Base-by-base conservation (phyloP, 2,329 filamentous ascomycete genomes). In the Trichophyton schoenleinii region DNA sequence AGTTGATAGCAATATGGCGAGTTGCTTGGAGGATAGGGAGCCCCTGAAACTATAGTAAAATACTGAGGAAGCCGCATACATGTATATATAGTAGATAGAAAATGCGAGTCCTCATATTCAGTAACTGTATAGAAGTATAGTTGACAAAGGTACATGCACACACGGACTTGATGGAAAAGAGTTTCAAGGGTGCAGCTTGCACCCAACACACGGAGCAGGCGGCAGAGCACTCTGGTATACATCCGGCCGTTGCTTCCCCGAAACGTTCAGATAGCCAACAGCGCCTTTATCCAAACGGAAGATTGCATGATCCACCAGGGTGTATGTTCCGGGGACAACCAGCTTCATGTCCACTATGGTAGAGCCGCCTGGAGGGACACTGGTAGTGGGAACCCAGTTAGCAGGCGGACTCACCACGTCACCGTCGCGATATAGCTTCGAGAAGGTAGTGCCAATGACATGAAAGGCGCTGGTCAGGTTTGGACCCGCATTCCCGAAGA, bases 401-500 rank as follows among this genome's bases (percentile, higher is more conserved):
- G 60, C 68, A 1, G 71, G 71, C 0, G 71, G 68, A 60, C 66
- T 71, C 1, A 71, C 25, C 3, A 73, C 70, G 36, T 70, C 71
- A 2, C 69, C 68, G 55, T 72, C 69, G 7, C 70, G 70, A 53
- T 68, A 73, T 3, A 70, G 64, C 4, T 67, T 67, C 7, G 63
- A 52, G 58, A 73, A 72, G 41, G 68, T 67, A 55, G 65, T 68
- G 1, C 70, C 70, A 36, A 72, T 70, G 34, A 71, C 63, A 62
- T 72, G 70, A 34, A 72, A 70, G 2, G 70, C 67, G 62, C 71
- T 73, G 4, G 68, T 72, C 2, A 72, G 64, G 46, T 73, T 73
- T 1, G 71, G 71, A 0, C 71, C 71, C 0, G 69, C 70, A 58
- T 73, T 73, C 2, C 71, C 71, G 52, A 73, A 73, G 65, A 71